Base-by-base conservation (phyloP, 75 land plant genomes). In the Sequoia sempervirens region DNA sequence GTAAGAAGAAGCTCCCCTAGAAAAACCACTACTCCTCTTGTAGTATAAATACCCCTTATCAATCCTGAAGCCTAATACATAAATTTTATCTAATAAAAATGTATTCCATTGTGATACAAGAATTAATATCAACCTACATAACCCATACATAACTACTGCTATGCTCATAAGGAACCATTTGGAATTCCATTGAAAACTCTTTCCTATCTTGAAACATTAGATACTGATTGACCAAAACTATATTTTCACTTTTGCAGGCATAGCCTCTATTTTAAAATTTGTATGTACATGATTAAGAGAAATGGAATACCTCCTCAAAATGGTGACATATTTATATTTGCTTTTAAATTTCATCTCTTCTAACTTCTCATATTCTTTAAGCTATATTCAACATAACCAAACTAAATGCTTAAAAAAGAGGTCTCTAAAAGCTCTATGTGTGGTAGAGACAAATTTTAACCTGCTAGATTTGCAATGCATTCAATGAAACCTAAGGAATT, bases 21-120 rank as follows among this genome's bases (percentile, higher is more conserved):
- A 95, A 84, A 95, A 95, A 17, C 96, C 94, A 84, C 94, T 94
- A 40, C 96, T 94, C 54, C 91, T 94, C 87, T 94, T 95, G 91
- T 46, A 86, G 7, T 18, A 61, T 23, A 17, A 20, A 23, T 6
- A 6, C 23, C n/a, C 7, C 61, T 20, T 18, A 20, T 56, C 18
- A 56, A 18, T 56, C 2, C 0, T 54, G 58, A 54, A 17, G 50
- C 9, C 58, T 10, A 0, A 3, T 17, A 3, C 0, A 1, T 4
- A 20, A 53, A 20, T 3, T 20, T 3, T 17, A 17, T 20, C 4
- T 17, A 3, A 10, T 37, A 36, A 28, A 75, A 17, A 50, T 75
- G 75, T 50, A 50, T 28, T 70, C 34, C 5, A 4, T 7, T 64
- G 64, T 5, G 80, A 66, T 50, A 37, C 6, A 52, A 30, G 41